phyloP scores from a whole-genome alignment of 2,329 filamentous ascomycete species.

The Penicillium sp. region DNA sequence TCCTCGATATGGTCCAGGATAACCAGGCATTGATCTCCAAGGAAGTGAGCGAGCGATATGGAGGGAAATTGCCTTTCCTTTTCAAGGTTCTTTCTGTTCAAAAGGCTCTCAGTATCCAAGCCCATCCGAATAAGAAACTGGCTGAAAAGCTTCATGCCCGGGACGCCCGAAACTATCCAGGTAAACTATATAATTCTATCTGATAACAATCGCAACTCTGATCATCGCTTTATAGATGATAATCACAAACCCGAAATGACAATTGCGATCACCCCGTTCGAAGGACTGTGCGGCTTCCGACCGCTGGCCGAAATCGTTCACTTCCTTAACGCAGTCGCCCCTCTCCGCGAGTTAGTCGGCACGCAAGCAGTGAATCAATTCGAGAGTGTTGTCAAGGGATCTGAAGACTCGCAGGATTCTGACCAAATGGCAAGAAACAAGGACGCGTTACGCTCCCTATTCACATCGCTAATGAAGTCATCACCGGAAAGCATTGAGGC shows the following conservation, averaged over 20 bases:
- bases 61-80: slow-evolving; percentile 78
- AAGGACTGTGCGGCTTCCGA: slow-evolving; percentile 90
- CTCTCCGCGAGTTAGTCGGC: slow-evolving; percentile 59
- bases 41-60: slow-evolving; percentile 65
- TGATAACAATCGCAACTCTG: no score
- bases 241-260: slow-evolving; percentile 99
- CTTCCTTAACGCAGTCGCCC: slow-evolving; percentile 61
- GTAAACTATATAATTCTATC: no score
- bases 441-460: slow-evolving; percentile 63
- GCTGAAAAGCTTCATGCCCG: slow-evolving; percentile 77
- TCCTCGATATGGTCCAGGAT: slow-evolving; percentile 78
- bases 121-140: slow-evolving; percentile 89
- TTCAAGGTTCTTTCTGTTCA: slow-evolving; percentile 96
- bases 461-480: slow-evolving; percentile 72
- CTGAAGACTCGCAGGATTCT: slow-evolving; percentile 43
- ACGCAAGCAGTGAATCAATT: slow-evolving; percentile 43
- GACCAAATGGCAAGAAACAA: slow-evolving; percentile 63
- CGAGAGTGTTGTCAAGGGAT: slow-evolving; percentile 49
- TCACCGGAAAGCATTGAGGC: slow-evolving; percentile 56
- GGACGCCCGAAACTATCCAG: slow-evolving; percentile 86
- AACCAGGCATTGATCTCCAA: slow-evolving; percentile 73
- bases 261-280: slow-evolving; percentile 91
- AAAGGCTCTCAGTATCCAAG: slow-evolving; percentile 94
- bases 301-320: slow-evolving; percentile 77
- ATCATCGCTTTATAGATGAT: slow-evolving; percentile 55